Percentiles rank a stretch among this genome's conserved stretches.
These are phyloP conservation scores for Mortierella sp. DNA, from an alignment of 371 early-diverging fungal genomes.

Conservation along the genomic window DNA sequence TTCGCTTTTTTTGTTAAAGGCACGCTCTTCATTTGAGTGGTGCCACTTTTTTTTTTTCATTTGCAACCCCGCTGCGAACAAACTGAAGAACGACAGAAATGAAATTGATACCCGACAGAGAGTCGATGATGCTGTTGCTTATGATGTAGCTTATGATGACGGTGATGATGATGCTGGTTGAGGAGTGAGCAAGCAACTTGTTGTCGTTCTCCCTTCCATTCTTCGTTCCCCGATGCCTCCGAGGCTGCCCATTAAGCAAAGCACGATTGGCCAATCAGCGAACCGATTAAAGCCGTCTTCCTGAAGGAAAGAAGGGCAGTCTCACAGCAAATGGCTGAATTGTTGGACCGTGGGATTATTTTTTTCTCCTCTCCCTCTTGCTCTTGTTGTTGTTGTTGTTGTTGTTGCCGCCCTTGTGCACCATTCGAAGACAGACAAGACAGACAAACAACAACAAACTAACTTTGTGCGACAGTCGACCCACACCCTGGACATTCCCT, in stretches of 20 bases:
- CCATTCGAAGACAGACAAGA: neutral
- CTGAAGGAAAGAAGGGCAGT: neutral
- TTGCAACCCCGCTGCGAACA: conserved; percentile 5
- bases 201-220: neutral
- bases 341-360: conserved; percentile 30
- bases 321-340: neutral
- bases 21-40: neutral
- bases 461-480: neutral
- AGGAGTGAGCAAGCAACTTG: no score
- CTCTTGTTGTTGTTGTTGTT: neutral
- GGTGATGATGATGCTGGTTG: neutral
- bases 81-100: neutral
- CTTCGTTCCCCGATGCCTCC: neutral
- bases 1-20: neutral
- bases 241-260: conserved; percentile 1
- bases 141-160: neutral
- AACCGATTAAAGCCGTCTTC: neutral
- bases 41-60: neutral
- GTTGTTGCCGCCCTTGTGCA: neutral
- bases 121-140: neutral
- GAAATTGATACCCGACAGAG: neutral
- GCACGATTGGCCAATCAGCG: conserved; percentile 10
- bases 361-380: neutral
- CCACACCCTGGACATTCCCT: neutral
- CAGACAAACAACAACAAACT: neutral